Evolutionary conservation across 176 grass and related monocot genomes (phyloP), one percentile per base, ranked within the genome.

Genomic region (Hsuehochloa calcarea): DNA sequence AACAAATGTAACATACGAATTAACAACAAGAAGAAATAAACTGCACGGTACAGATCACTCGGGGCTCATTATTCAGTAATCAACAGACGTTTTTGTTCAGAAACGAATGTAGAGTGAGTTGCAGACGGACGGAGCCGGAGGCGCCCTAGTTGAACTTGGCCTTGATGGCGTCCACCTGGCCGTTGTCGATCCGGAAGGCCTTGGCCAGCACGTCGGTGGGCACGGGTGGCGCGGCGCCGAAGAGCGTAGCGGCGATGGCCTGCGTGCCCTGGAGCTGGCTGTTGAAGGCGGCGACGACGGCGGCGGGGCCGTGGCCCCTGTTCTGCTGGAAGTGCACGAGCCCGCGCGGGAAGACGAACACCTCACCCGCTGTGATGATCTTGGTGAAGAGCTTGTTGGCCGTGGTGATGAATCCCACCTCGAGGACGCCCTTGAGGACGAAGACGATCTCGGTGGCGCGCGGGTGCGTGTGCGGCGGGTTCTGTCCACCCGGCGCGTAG

Each of bases 291-390:
- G 92, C 82, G 19, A 97, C 38, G 74, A 93, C 92, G 0, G 88
- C 74, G 75, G 94, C 92, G 0, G 92, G 54, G 19, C 37, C 20
- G 10, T 85, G 0, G 0, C 88, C 94, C 5, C 72, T 74, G 43
- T 97, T 97, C 92, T 92, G 93, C 90, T 97, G 90, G 85, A 94
- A 97, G 75, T 94, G 94, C 8, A 92, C 88, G 27, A 97, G 90
- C 1, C 94, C 88, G 0, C 88, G 80, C 0, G 92, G 94, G 85
- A 97, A 97, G 25, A 90, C 94, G 69, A 97, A 97, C 34, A 87
- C 71, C 8, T 97, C 94, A 0, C 94, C 94, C 5, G 29, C 62
- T 44, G 11, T 72, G 85, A 97, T 34, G 66, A 26, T 80, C 85
- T 88, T 90, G 40, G 68, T 20, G 80, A 94, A 79, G 77, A 97